Evolutionary conservation across 805 yeast species (phyloP).

Genomic region (Starmerella bacillaris): DNA sequence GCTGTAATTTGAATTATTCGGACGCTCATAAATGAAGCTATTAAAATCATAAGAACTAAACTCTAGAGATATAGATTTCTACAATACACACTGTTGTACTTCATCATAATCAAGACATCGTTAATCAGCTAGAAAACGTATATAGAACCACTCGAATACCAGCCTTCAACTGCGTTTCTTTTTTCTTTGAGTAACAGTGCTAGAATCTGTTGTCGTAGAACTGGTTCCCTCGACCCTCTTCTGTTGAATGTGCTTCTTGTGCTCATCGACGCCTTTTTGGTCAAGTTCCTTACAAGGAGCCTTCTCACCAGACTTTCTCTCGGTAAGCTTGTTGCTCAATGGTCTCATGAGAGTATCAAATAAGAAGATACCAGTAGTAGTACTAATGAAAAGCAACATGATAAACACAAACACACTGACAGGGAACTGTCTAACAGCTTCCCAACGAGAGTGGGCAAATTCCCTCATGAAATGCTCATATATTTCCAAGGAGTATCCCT

Average conservation of each 20-base stretch:
- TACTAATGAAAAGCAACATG: neutral
- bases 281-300: neutral
- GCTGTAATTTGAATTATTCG: no score
- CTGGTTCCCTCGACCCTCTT: neutral
- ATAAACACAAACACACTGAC: slow-evolving; percentile 4
- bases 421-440: slow-evolving; percentile 24
- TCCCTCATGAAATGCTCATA: slow-evolving; percentile 19
- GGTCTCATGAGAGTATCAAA: neutral
- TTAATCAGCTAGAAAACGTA: no score
- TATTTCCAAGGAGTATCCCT: slow-evolving; percentile 18
- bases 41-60: no score
- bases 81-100: no score
- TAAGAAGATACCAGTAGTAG: neutral
- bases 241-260: neutral
- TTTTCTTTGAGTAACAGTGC: neutral
- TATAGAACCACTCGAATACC: no score
- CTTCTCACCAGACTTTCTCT: neutral
- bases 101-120: no score
- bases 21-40: no score
- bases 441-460: slow-evolving; percentile 20
- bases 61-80: no score
- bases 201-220: neutral
- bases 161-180: no score
- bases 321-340: neutral
- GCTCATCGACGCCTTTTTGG: neutral